phyloP scores from a whole-genome alignment of 352 stramenopile genomes.

The Pythium phragmitis region DNA sequence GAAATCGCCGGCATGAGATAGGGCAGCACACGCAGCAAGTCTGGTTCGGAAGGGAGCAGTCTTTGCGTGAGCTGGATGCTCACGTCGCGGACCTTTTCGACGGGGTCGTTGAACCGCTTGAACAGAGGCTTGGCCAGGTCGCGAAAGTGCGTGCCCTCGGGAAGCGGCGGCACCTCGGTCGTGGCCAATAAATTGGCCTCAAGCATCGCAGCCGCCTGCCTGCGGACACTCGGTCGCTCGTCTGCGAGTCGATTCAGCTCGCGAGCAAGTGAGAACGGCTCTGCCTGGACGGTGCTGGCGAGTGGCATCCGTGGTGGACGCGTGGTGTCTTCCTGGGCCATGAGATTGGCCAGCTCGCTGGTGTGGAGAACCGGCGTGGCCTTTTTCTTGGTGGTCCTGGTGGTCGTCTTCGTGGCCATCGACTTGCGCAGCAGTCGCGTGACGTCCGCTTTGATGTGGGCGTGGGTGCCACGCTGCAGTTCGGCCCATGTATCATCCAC shows the following conservation, averaged over 20 bases:
- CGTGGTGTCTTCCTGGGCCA: not conserved
- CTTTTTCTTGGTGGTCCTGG: not conserved
- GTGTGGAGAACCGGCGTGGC: not conserved
- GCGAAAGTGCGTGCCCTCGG: slow-evolving; percentile 28
- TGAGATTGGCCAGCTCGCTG: slow-evolving; percentile 4
- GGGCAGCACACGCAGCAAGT: slow-evolving; percentile 65
- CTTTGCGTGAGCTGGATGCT: slow-evolving; percentile 52
- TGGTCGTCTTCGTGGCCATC: slow-evolving; percentile 19
- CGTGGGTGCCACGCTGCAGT: not conserved
- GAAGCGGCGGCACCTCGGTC: not conserved
- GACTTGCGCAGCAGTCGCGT: slow-evolving; percentile 43
- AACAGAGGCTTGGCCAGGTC: slow-evolving; percentile 75
- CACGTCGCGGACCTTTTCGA: slow-evolving; percentile 79
- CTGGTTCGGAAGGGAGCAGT: slow-evolving; percentile 45
- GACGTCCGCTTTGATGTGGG: slow-evolving; percentile 23
- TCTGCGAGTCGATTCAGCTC: slow-evolving; percentile 64
- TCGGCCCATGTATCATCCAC: slow-evolving; percentile 37
- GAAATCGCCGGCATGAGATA: slow-evolving; percentile 75
- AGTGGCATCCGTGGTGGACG: not conserved
- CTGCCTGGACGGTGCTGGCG: not conserved
- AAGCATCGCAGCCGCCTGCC: slow-evolving; percentile 54
- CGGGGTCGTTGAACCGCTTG: slow-evolving; percentile 79
- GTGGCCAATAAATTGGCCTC: slow-evolving; percentile 36
- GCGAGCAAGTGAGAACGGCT: slow-evolving; percentile 34
- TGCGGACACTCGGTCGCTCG: slow-evolving; percentile 48